Evolutionary conservation across 768 basidiomycete species (phyloP), one percentile per base, ranked within the genome.

Genomic region (Lentinula sp.): DNA sequence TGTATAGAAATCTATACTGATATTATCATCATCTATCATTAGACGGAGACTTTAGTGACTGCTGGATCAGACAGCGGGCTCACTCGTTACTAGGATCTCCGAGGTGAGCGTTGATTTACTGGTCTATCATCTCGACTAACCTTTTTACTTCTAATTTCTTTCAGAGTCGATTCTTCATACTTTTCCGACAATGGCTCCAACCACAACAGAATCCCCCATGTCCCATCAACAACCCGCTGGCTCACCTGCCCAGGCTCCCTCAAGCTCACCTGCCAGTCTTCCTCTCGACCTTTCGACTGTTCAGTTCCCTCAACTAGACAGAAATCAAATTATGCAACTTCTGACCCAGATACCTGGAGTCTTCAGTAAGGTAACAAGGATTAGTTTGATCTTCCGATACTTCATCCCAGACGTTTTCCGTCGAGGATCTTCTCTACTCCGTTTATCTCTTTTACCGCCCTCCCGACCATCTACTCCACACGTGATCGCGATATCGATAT

Each of bases 311-410:
- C 33, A 57, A 23, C 71, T 87, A 52, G 82, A 85, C 67, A 76
- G 79, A 20, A 75, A 76, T 36, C 87, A 88, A 71, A 77, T 90
- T 58, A 76, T 85, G 72, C 80, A 73, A 53, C 70, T 90, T 35
- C 72, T 90, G 23, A 83, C 85, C 59, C 78, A 79, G 51, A 66
- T 86, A 35, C 82, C 85, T 4, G 72, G 73, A 57, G 74, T 85
- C 32, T 81, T 85, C 54, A 77, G 71, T 65, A 85, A 86, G 79
- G 85, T 85, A 2, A 76, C 73, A 71, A 70, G 57, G 70, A 18
- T 48, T n/a, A 63, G n/a, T 36, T 59, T 62, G 37, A 56, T 60
- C 51, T 37, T 37, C 46, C 42, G 16, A 23, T 49, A 13, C 13
- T 46, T 45, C 48, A 35, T 61, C 16, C n/a, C 45, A 28, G 28